Base-by-base conservation (phyloP, 257 asterid species). In the Ligustrum vulgare region DNA sequence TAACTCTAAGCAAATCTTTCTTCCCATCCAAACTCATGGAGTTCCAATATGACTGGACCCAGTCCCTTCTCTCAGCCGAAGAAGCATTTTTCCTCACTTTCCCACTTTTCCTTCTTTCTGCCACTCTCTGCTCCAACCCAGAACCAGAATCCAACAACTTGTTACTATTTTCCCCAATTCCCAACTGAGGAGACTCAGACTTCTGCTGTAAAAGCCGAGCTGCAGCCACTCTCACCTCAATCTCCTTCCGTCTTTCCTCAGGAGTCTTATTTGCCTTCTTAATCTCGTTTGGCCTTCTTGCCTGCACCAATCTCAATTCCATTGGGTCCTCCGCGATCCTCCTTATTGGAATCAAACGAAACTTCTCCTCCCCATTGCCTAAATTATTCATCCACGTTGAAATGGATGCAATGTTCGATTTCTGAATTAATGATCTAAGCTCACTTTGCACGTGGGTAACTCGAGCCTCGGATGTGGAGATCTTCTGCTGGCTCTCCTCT, bases 191-290 rank as follows among this genome's bases (percentile, higher is more conserved):
- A 9, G 84, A 73, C 72, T 85, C 91, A 0, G 97, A 82, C 73
- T 86, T 88, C 78, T 88, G 92, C 84, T 91, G 96, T 89, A 89
- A 78, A 76, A 91, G 86, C 77, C 92, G 84, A 8, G 96, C 97
- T 65, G 97, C 97, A 16, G 96, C 96, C 66, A 89, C 96, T 62
- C 89, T 89, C 67, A 89, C 96, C 86, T 91, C 97, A 79, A 91
- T 88, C 80, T 91, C 97, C 80, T 86, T 88, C 91, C 97, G 85
- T 73, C 90, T 85, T 82, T 91, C 97, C 78, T 91, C 97, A 13
- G 86, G 88, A 0, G 95, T 91, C 85, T 89, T 41, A 41, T 13
- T 41, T 41, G 47, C 47, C 47, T 41, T 41, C 47, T 41, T 91
- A 47, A 41, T 41, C 47, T 41, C 47, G 3, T 41, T 82, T 80